Conservation (phyloP, 805 yeast species). For the Candida silvatica region DNA sequence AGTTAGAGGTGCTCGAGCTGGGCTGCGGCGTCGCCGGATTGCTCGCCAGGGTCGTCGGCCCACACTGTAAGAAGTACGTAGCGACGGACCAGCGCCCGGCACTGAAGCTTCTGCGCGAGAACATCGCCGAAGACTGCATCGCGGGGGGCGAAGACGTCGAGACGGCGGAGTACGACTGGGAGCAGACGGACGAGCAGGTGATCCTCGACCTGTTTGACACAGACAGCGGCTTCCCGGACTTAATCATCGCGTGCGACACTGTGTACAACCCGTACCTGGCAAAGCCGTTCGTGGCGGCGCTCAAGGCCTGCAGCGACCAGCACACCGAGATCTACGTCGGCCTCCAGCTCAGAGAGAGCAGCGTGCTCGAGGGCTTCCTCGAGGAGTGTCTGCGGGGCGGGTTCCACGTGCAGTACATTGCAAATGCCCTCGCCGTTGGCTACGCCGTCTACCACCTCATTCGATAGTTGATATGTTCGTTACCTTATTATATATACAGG, state of each 20-base stretch:
- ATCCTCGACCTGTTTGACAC: slow-evolving; percentile 5
- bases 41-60: slow-evolving; percentile 32
- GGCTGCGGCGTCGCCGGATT: slow-evolving; percentile 59
- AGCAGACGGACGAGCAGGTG: slow-evolving; percentile 21
- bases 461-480: neutral
- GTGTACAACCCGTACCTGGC: slow-evolving; percentile 53
- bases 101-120: slow-evolving; percentile 38
- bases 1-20: slow-evolving; percentile 37
- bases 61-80: slow-evolving; percentile 29
- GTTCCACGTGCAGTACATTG: too few relatives aligned
- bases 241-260: slow-evolving; percentile 55
- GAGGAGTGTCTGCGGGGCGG: too few relatives aligned
- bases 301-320: neutral
- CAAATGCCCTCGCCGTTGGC: too few relatives aligned
- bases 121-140: slow-evolving; percentile 28
- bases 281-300: slow-evolving; percentile 1
- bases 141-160: slow-evolving; percentile 50
- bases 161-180: slow-evolving; percentile 57
- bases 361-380: neutral
- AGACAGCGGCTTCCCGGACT: slow-evolving; percentile 26
- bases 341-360: slow-evolving; percentile 1
- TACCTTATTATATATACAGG: neutral
- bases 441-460: neutral
- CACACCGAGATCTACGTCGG: neutral
- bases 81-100: slow-evolving; percentile 54